Percentiles rank a stretch among this genome's conserved stretches.
phyloP scores from a whole-genome alignment of 2,329 filamentous ascomycete species.

The Paramyrothecium sp. region DNA sequence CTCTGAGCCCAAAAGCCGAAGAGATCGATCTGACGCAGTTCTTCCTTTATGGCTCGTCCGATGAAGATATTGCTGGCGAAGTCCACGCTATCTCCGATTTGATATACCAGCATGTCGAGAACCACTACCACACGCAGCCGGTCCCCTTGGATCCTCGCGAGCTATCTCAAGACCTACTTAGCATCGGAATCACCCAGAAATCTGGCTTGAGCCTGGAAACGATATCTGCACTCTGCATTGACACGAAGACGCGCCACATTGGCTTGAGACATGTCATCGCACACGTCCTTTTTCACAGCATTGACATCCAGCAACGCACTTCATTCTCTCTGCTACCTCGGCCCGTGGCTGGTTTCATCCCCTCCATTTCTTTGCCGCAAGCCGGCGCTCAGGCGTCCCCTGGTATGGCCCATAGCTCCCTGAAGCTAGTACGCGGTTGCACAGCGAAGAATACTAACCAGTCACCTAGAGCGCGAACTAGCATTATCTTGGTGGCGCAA shows the following conservation, averaged over 20 bases:
- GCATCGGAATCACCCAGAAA: slow-evolving; percentile 22
- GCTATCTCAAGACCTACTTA: slow-evolving; percentile 19
- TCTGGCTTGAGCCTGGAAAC: slow-evolving; percentile 8
- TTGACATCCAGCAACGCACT: slow-evolving; percentile 23
- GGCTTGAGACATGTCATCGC: slow-evolving; percentile 38
- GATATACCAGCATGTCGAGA: slow-evolving; percentile 38
- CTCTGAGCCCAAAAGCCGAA: slow-evolving; percentile 7
- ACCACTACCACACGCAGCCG: slow-evolving; percentile 31
- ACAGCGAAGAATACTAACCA: slow-evolving; percentile 18
- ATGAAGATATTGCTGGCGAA: slow-evolving; percentile 31
- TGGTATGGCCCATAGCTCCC: slow-evolving; percentile 21
- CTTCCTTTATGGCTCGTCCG: slow-evolving; percentile 32
- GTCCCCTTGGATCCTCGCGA: slow-evolving; percentile 12
- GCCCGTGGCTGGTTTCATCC: slow-evolving; percentile 26
- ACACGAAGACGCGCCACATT: slow-evolving; percentile 25
- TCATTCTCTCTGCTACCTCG: slow-evolving; percentile 34
- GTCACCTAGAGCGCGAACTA: too few species aligned
- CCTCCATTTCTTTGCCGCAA: slow-evolving; percentile 24
- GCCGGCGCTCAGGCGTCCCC: slow-evolving; percentile 17
- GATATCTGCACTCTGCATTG: slow-evolving; percentile 27
- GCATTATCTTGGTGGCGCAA: slow-evolving; percentile 40
- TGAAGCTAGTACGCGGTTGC: background rate
- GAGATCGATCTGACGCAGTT: slow-evolving; percentile 30
- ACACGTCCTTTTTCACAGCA: slow-evolving; percentile 31
- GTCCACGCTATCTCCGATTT: slow-evolving; percentile 30